Evolutionary conservation across 768 basidiomycete genomes (phyloP).

Genomic region (Boletellus emodensis): DNA sequence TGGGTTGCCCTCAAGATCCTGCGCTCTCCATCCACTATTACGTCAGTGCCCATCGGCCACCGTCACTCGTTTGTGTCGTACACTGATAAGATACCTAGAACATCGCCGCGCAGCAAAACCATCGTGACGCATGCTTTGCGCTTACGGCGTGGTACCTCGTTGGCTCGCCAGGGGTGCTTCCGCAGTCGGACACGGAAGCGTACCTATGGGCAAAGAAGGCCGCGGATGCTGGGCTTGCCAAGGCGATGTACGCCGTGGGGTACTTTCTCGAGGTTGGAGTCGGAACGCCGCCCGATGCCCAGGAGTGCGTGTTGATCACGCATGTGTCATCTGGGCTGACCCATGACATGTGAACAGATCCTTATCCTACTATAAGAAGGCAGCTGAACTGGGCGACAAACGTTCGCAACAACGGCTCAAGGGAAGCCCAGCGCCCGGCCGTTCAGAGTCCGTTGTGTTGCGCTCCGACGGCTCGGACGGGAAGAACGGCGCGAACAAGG

Average conservation of each 20-base stretch:
- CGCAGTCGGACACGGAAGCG: slow-evolving; percentile 98
- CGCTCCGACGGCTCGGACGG: slow-evolving; percentile 47
- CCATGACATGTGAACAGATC: slow-evolving; percentile 44
- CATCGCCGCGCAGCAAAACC: slow-evolving; percentile 95
- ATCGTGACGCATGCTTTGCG: slow-evolving; percentile 96
- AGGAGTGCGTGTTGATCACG: slow-evolving; percentile 49
- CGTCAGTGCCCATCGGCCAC: slow-evolving; percentile 51
- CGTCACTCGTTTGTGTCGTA: slow-evolving; percentile 1
- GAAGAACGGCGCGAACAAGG: slow-evolving; percentile 60
- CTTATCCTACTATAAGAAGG: slow-evolving; percentile 78
- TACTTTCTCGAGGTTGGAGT: slow-evolving; percentile 98
- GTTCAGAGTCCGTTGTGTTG: slow-evolving; percentile 57
- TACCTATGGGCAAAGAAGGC: slow-evolving; percentile 97
- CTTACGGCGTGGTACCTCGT: slow-evolving; percentile 99
- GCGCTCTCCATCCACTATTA: slow-evolving; percentile 99
- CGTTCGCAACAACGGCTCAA: slow-evolving; percentile 84
- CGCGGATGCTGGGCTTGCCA: slow-evolving; percentile 84
- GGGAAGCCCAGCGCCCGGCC: slow-evolving; percentile 54
- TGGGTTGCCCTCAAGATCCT: slow-evolving; percentile 96
- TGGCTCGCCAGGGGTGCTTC: slow-evolving; percentile 94
- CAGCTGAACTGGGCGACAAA: slow-evolving; percentile 91
- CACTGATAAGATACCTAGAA: slow-evolving; percentile 52
- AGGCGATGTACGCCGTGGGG: slow-evolving; percentile 97
- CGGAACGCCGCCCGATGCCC: slow-evolving; percentile 62
- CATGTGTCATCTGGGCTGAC: slow-evolving; percentile 3